Base-by-base conservation (phyloP, 2,329 filamentous ascomycete genomes). In the Penicillium sp. region DNA sequence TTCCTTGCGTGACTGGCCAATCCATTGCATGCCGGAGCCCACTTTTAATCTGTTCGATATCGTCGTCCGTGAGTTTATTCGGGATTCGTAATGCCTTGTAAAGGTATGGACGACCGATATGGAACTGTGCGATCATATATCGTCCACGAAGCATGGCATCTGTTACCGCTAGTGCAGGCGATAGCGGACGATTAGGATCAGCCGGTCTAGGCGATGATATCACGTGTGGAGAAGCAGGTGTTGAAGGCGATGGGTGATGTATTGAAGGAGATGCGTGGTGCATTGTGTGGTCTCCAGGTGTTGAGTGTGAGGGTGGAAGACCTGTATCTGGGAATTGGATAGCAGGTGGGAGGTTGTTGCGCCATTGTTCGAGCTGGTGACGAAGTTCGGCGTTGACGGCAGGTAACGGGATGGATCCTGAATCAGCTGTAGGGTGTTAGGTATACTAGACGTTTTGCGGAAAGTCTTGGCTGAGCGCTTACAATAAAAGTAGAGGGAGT, bases 301-400 rank as follows among this genome's bases (percentile, higher is more conserved):
- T 69, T 21, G 61, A 51, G 29, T 64, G 63, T 29, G 48, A 57
- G 6, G 37, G 46, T 22, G 48, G 53, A 31, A 55, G 29, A 24
- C 60, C 58, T 39, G 60, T 50, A 46, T 79, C 75, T 14, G 72
- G 67, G 59, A 81, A 82, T 55, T 81, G 78, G 19, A 82, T 73
- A 8, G 75, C 69, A 16, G 74, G 60, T 10, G 82, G 81, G 14
- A 84, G 77, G 53, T 82, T 82, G 5, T 67, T 72, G 26, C 80
- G 79, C 82, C 82, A 84, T 65, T 83, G 80, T 63, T 82, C 80
- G 19, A 84, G 76, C 67, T 84, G 82, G 65, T 83, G 80, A 49
- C 79, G 76, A 57, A 84, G 77, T 65, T 84, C 82, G 31, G 76
- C 70, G 22, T 80, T 81, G 50, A 84, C 72, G 8, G 76, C 76